phyloP scores from a whole-genome alignment of 1,284 basidiomycete species.

The Sanghuangporus weigelae region DNA sequence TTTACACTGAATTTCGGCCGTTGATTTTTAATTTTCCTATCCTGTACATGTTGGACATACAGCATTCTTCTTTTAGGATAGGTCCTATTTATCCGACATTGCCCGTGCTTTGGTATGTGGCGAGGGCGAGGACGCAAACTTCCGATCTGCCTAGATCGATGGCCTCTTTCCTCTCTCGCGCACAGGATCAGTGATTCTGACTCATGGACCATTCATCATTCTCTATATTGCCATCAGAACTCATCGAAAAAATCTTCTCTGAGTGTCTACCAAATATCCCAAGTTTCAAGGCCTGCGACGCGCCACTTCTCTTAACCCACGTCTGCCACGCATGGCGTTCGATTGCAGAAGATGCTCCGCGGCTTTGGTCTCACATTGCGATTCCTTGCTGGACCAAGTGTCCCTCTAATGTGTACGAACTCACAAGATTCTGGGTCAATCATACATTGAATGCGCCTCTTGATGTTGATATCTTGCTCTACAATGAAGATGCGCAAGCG shows the following conservation, averaged over 20 bases:
- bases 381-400: slow-evolving; percentile 8
- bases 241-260: slow-evolving; percentile 12
- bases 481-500: slow-evolving; percentile 1
- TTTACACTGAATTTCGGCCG: no score
- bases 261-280: slow-evolving; percentile 1
- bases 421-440: slow-evolving; percentile 4
- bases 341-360: not conserved
- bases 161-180: no score
- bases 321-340: slow-evolving; percentile 13
- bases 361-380: slow-evolving; percentile 8
- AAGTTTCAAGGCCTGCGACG: not conserved
- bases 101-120: no score
- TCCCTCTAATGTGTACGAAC: not conserved
- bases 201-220: not conserved
- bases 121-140: no score
- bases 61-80: no score
- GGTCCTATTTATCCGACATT: no score
- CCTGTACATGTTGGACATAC: no score
- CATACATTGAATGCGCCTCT: not conserved
- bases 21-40: no score
- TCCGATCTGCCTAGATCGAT: no score
- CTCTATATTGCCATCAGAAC: slow-evolving; percentile 4
- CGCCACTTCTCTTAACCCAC: slow-evolving; percentile 13
- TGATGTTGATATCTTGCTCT: not conserved
- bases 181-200: not conserved